Evolutionary conservation across 805 yeast species (phyloP).

Genomic region (Metschnikowia dekortorum): DNA sequence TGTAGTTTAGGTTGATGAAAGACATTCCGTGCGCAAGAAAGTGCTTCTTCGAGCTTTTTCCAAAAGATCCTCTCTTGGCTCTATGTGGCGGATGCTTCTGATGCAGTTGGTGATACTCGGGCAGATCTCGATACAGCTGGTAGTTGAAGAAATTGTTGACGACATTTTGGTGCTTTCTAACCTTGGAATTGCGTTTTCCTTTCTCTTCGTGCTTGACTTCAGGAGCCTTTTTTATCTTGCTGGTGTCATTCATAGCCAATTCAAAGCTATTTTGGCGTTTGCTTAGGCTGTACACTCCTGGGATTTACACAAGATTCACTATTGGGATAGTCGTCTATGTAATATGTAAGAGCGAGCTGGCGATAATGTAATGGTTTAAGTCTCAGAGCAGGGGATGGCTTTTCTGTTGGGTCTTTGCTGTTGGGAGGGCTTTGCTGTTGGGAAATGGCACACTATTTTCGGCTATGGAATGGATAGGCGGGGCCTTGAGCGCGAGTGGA

Average conservation of each 20-base stretch:
- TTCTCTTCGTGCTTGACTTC: not conserved
- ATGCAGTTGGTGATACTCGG: slow-evolving; percentile 25
- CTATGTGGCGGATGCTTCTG: slow-evolving; percentile 11
- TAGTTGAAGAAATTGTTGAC: slow-evolving; percentile 67
- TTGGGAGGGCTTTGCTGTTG: too few relatives aligned
- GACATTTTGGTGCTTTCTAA: slow-evolving; percentile 26
- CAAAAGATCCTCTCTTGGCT: not conserved
- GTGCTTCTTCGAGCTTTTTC: slow-evolving; percentile 11
- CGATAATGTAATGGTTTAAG: too few relatives aligned
- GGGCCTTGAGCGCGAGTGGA: too few relatives aligned
- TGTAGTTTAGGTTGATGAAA: slow-evolving; percentile 78
- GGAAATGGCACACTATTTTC: too few relatives aligned
- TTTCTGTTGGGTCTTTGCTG: too few relatives aligned
- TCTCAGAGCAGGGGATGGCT: too few relatives aligned
- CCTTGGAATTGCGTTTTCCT: not conserved
- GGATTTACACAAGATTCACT: too few relatives aligned
- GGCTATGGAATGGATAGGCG: too few relatives aligned
- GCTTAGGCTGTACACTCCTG: too few relatives aligned
- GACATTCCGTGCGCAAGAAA: slow-evolving; percentile 58
- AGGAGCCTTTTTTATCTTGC: not conserved
- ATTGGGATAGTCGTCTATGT: too few relatives aligned
- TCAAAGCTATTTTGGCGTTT: too few relatives aligned
- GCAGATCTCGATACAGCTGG: slow-evolving; percentile 38
- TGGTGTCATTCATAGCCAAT: not conserved
- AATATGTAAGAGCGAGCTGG: too few relatives aligned